Conservation (phyloP, 805 yeast species). For the Kluyveromyces dobzhanskii region DNA sequence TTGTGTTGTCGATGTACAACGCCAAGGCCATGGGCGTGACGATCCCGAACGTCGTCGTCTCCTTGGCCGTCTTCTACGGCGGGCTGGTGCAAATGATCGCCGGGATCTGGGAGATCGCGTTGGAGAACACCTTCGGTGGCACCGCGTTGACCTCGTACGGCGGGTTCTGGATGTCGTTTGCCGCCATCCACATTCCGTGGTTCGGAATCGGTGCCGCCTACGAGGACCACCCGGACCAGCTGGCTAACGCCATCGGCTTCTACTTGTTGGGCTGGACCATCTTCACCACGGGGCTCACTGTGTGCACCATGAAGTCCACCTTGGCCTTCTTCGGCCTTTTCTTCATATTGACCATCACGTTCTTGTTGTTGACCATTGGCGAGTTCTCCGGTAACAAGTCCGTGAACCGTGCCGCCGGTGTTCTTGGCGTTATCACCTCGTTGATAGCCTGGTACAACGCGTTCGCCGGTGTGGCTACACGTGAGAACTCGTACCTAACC, state of each 20-base stretch:
- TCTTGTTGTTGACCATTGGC: slow-evolving; percentile 45
- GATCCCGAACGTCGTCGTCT: slow-evolving; percentile 46
- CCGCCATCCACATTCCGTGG: slow-evolving; percentile 48
- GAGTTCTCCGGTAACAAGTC: slow-evolving; percentile 37
- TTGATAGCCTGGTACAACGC: slow-evolving; percentile 65
- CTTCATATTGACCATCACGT: slow-evolving; percentile 45
- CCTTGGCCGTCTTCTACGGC: slow-evolving; percentile 54
- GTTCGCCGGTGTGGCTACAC: slow-evolving; percentile 58
- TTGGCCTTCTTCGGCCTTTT: slow-evolving; percentile 53
- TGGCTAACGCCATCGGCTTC: slow-evolving; percentile 48
- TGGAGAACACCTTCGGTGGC: slow-evolving; percentile 62
- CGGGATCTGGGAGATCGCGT: slow-evolving; percentile 57
- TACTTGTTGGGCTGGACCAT: slow-evolving; percentile 55
- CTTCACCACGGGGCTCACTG: slow-evolving; percentile 45
- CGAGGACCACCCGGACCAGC: slow-evolving; percentile 27
- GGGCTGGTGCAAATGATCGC: slow-evolving; percentile 55
- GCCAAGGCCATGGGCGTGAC: slow-evolving; percentile 46
- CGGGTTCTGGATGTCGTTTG: slow-evolving; percentile 62
- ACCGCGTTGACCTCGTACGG: slow-evolving; percentile 57
- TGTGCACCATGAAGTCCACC: slow-evolving; percentile 57
- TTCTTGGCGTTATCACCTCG: slow-evolving; percentile 55
- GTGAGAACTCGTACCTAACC: slow-evolving; percentile 43
- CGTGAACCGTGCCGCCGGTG: slow-evolving; percentile 51
- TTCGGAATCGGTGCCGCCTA: slow-evolving; percentile 58
- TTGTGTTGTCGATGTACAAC: slow-evolving; percentile 48